These are phyloP conservation scores for Acanthamoeba castellanii DNA, from an alignment of 208 protist species.

Conservation along the genomic window DNA sequence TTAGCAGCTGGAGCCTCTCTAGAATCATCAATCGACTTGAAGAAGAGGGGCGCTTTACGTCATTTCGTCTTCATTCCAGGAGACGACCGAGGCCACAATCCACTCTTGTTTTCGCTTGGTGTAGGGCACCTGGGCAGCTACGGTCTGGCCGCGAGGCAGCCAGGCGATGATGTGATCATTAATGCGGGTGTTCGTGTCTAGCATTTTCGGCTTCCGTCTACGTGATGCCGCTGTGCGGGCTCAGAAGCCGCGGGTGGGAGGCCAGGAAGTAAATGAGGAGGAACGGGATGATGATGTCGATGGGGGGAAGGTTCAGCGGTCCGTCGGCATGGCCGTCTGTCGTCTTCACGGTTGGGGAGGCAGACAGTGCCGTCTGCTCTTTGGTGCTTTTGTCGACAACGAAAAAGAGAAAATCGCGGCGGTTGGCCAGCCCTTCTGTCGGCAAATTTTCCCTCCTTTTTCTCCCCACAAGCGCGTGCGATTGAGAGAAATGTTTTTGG, in stretches of 20 bases:
- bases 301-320: background rate
- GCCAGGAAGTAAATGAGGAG: background rate
- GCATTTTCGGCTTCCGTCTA: background rate
- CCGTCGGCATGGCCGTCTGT: background rate
- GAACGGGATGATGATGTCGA: background rate
- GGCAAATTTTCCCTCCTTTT: background rate
- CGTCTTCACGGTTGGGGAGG: background rate
- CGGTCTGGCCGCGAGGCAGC: slow-evolving; percentile 55
- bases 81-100: slow-evolving; percentile 70
- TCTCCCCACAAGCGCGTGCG: background rate
- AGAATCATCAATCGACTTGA: too few relatives aligned
- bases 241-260: background rate
- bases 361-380: too few relatives aligned
- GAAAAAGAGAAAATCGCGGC: background rate
- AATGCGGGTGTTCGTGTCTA: background rate
- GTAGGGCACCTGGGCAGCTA: slow-evolving; percentile 69
- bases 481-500: background rate
- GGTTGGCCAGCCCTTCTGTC: background rate
- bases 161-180: background rate
- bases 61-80: slow-evolving; percentile 62
- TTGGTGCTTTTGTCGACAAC: background rate
- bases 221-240: background rate
- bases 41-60: background rate
- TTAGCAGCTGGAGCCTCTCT: background rate
- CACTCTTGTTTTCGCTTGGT: slow-evolving; percentile 71